Evolutionary conservation across 225 moss, liverwort and hornwort genomes (phyloP).

Genomic region (Climacium dendroides): DNA sequence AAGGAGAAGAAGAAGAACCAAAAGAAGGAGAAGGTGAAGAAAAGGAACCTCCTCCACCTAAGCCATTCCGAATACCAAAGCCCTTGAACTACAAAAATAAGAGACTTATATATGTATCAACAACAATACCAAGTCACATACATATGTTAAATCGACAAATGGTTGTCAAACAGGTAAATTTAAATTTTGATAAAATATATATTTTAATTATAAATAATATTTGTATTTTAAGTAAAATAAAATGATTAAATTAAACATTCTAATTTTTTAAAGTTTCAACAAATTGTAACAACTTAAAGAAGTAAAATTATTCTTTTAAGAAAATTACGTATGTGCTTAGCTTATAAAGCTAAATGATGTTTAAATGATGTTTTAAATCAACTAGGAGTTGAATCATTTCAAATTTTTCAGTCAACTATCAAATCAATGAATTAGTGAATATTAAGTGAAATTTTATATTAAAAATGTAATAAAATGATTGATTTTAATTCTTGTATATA

Average conservation of each 20-base stretch:
- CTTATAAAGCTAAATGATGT: not conserved
- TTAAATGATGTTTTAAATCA: not conserved
- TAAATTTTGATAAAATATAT: accelerated
- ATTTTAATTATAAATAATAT: no score
- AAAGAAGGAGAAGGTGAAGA: not conserved
- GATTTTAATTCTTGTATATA: not conserved
- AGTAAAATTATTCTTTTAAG: no score
- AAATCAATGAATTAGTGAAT: not conserved
- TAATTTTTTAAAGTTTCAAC: not conserved
- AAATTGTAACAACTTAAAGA: not conserved
- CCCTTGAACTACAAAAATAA: slow-evolving; percentile 55
- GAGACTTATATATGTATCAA: slow-evolving; percentile 38
- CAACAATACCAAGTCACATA: slow-evolving; percentile 32
- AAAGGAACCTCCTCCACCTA: not conserved
- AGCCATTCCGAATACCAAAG: slow-evolving; percentile 51
- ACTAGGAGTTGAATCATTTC: not conserved
- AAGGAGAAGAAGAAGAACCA: not conserved
- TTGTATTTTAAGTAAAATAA: no score
- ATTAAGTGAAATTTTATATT: no score
- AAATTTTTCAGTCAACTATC: not conserved
- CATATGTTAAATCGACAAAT: slow-evolving; percentile 72
- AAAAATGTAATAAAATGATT: no score
- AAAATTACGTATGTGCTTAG: no score
- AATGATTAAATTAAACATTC: no score
- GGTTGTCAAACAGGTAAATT: slow-evolving; percentile 17